Conservation (phyloP, 345 rosid genomes). For the Isatis tinctoria region DNA sequence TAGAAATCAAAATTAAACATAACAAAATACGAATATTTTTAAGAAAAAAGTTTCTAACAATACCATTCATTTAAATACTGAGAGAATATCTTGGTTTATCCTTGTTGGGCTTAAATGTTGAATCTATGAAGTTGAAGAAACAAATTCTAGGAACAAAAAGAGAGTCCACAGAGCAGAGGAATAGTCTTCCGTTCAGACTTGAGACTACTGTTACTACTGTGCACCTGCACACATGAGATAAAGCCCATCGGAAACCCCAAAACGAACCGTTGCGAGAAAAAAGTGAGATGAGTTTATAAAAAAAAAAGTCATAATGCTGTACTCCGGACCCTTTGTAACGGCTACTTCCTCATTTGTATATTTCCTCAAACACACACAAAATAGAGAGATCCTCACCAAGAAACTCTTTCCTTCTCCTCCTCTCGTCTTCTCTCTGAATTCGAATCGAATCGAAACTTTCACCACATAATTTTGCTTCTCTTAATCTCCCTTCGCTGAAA, state of each 20-base stretch:
- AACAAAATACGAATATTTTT: too few relatives aligned
- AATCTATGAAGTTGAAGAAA: too few relatives aligned
- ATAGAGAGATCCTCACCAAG: neutral
- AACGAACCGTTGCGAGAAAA: slow-evolving; percentile 26
- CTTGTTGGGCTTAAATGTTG: too few relatives aligned
- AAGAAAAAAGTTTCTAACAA: too few relatives aligned
- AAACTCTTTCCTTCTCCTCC: neutral
- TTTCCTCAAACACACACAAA: neutral
- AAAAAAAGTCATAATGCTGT: neutral
- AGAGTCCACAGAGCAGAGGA: too few relatives aligned
- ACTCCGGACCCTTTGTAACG: slow-evolving; percentile 13
- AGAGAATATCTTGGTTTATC: too few relatives aligned
- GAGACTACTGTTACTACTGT: neutral
- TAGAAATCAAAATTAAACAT: too few relatives aligned
- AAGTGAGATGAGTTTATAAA: neutral
- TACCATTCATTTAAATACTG: too few relatives aligned
- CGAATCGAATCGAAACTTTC: neutral
- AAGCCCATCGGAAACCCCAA: neutral
- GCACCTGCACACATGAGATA: slow-evolving; percentile 1
- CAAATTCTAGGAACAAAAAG: too few relatives aligned
- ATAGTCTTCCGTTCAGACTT: too few relatives aligned
- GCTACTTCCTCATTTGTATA: slow-evolving; percentile 28
- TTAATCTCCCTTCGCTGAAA: neutral
- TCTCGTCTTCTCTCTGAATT: neutral
- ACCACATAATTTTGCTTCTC: neutral